Evolutionary conservation across 2,329 filamentous ascomycete genomes (phyloP).

Genomic region (Aspergillus sp.): DNA sequence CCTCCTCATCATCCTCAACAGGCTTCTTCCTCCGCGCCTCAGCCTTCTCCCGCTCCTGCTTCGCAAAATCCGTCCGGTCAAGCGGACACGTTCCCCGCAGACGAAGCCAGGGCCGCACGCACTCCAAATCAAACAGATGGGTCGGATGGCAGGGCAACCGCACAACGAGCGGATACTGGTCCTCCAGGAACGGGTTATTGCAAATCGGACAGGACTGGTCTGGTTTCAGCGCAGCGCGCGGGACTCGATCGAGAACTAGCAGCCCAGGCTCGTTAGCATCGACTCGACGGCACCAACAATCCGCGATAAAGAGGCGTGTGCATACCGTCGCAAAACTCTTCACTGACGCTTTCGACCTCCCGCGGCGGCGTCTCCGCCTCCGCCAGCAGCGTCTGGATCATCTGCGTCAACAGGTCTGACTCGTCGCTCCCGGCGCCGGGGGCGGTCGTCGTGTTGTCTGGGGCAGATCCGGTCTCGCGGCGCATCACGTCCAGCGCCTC

Average conservation of each 20-base stretch:
- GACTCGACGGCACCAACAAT: not conserved
- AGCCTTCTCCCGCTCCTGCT: conserved; percentile 51
- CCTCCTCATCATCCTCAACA: conserved; percentile 42
- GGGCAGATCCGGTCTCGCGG: conserved; percentile 30
- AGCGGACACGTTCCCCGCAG: conserved; percentile 63
- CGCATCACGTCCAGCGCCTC: conserved; percentile 61
- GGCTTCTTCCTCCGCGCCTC: conserved; percentile 48
- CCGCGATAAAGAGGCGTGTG: not conserved
- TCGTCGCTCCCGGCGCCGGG: conserved; percentile 15
- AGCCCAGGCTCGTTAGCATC: conserved; percentile 1
- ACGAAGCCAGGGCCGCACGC: conserved; percentile 63
- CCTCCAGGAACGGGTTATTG: conserved; percentile 60
- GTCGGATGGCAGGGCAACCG: conserved; percentile 59
- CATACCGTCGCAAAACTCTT: conserved; percentile 57
- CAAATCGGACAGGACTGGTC: conserved; percentile 60
- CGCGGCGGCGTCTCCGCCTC: conserved; percentile 58
- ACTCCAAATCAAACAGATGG: conserved; percentile 64
- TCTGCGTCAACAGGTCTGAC: conserved; percentile 50
- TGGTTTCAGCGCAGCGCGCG: conserved; percentile 52
- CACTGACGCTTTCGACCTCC: conserved; percentile 59
- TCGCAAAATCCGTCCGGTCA: conserved; percentile 58
- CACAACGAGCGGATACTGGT: conserved; percentile 62
- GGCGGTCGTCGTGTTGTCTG: conserved; percentile 26
- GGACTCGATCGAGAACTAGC: conserved; percentile 56
- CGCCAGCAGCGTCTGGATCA: conserved; percentile 55